Conservation (phyloP, 371 early-diverging fungal genomes). For the Mucor irregularis region DNA sequence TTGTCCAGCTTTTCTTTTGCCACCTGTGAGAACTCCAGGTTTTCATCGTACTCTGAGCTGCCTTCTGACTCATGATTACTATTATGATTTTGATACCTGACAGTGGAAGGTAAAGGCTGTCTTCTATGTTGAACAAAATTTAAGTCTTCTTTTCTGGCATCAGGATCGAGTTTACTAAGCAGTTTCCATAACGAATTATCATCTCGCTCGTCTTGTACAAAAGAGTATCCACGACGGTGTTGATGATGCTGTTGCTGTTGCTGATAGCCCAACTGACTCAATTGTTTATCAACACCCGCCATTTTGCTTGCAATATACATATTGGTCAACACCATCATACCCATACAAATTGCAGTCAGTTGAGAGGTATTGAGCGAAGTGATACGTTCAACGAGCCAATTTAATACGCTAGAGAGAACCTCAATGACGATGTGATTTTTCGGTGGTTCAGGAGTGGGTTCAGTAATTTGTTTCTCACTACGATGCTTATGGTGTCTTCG, state of each 20-base stretch:
- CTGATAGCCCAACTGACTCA: constrained; percentile 5
- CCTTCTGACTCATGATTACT: background rate
- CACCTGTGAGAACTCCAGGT: constrained; percentile 16
- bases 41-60: background rate
- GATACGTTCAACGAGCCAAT: background rate
- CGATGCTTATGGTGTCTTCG: constrained; percentile 10
- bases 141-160: constrained; percentile 12
- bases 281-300: constrained; percentile 35
- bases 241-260: background rate
- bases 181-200: constrained; percentile 33
- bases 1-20: constrained; percentile 30
- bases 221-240: background rate
- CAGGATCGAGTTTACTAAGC: constrained; percentile 29
- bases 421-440: background rate
- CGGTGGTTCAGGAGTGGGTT: background rate
- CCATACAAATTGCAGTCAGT: constrained; percentile 34
- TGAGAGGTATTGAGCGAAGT: constrained; percentile 26
- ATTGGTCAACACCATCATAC: constrained; percentile 36
- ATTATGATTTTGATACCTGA: background rate
- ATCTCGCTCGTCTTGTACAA: background rate
- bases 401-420: background rate
- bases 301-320: constrained; percentile 43
- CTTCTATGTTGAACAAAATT: background rate
- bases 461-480: background rate
- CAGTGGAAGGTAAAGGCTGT: background rate